Evolutionary conservation across 2,329 filamentous ascomycete species (phyloP).

Genomic region (Pseudocercospora pini-densiflorae): DNA sequence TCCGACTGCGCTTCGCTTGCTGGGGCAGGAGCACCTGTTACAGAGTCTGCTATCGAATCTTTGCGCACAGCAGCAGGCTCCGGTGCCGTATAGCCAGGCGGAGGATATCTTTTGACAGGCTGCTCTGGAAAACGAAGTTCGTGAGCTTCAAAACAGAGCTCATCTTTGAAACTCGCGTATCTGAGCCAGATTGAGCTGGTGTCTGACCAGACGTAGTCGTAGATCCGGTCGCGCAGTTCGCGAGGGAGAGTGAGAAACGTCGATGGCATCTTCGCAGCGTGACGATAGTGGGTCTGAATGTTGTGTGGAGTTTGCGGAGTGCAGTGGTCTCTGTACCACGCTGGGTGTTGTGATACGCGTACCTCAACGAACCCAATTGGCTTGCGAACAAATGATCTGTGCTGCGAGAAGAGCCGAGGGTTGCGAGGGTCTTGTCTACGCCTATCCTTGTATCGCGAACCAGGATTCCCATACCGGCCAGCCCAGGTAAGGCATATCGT

Average conservation of each 20-base stretch:
- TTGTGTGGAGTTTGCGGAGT: background rate
- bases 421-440: background rate
- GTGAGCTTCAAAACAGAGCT: background rate
- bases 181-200: background rate
- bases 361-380: background rate
- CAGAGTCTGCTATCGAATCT: background rate
- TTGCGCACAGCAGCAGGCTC: background rate
- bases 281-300: background rate
- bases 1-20: background rate
- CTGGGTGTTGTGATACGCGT: background rate
- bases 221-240: conserved; percentile 23
- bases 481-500: background rate
- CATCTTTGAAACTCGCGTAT: background rate
- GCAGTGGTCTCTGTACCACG: background rate
- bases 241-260: conserved; percentile 17
- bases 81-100: background rate
- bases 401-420: background rate
- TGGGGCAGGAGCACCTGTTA: background rate
- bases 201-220: conserved; percentile 17
- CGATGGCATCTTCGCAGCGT: background rate
- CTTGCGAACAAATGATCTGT: background rate
- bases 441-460: background rate
- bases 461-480: background rate
- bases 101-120: conserved; percentile 4
- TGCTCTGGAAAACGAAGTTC: conserved; percentile 8